Conservation (phyloP, 2,329 filamentous ascomycete species). For the Immersiporthe knoxdaviesiana region DNA sequence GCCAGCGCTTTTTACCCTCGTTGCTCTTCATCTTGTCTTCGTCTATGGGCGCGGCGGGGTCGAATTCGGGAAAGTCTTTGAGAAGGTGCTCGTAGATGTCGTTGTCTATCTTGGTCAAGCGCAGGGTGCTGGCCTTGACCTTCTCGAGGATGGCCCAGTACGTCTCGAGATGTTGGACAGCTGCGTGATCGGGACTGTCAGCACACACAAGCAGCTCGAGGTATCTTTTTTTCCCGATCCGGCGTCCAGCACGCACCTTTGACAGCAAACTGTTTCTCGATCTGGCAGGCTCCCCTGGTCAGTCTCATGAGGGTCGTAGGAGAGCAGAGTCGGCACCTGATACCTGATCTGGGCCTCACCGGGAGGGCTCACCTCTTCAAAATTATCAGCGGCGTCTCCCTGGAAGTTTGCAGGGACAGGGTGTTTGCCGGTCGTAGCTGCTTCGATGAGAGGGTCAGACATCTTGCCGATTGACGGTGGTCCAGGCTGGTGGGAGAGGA, state of each 20-base stretch:
- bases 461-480: slow-evolving; percentile 3
- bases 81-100: slow-evolving; percentile 91
- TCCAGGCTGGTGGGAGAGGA: background rate
- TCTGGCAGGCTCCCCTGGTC: slow-evolving; percentile 53
- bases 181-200: slow-evolving; percentile 39
- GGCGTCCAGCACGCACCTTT: slow-evolving; percentile 64
- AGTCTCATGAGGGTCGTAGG: slow-evolving; percentile 1
- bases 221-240: slow-evolving; percentile 26
- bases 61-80: slow-evolving; percentile 88
- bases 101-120: slow-evolving; percentile 91
- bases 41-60: slow-evolving; percentile 77
- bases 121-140: slow-evolving; percentile 83
- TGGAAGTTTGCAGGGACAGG: slow-evolving; percentile 60
- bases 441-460: slow-evolving; percentile 25
- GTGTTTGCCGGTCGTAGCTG: slow-evolving; percentile 34
- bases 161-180: slow-evolving; percentile 92
- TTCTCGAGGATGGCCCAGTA: slow-evolving; percentile 97
- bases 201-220: slow-evolving; percentile 19
- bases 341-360: background rate
- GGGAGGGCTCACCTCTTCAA: slow-evolving; percentile 55
- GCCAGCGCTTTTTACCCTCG: slow-evolving; percentile 89
- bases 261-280: slow-evolving; percentile 99
- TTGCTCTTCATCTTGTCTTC: slow-evolving; percentile 99
- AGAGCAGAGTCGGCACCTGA: background rate
- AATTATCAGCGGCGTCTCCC: slow-evolving; percentile 58